Evolutionary conservation across 2,329 filamentous ascomycete genomes (phyloP).

Genomic region (Diaporthe humulicola): DNA sequence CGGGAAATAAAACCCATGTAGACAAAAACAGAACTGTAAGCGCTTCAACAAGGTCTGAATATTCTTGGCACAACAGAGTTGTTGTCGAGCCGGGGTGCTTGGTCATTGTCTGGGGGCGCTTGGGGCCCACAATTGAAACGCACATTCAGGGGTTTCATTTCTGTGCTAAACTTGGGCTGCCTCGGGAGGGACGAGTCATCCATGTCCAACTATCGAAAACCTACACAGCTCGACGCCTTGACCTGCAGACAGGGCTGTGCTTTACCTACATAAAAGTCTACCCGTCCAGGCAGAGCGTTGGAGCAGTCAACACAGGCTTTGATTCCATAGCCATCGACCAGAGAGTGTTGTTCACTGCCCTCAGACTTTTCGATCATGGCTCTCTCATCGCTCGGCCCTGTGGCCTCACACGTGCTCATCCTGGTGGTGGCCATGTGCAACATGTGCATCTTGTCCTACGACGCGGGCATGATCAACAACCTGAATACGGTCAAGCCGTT

Average conservation of each 20-base stretch:
- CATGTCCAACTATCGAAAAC: not conserved
- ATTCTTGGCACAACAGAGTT: not conserved
- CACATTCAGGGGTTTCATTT: constrained; percentile 16
- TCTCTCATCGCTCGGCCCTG: not conserved
- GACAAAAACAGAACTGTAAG: too few species aligned
- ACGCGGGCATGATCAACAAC: constrained; percentile 14
- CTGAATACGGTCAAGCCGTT: constrained; percentile 13
- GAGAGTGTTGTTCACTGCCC: not conserved
- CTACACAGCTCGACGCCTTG: not conserved
- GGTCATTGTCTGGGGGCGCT: not conserved
- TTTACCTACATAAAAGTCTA: constrained; percentile 4
- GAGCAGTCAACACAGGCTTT: not conserved
- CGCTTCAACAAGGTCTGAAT: not conserved
- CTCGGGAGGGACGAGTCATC: constrained; percentile 7
- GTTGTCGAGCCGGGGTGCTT: not conserved
- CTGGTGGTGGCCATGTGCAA: constrained; percentile 20
- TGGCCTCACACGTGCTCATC: constrained; percentile 1
- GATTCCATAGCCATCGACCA: not conserved
- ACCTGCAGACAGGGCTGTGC: not conserved
- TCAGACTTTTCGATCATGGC: not conserved
- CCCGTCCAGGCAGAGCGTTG: not conserved
- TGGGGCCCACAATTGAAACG: not conserved
- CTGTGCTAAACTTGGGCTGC: constrained; percentile 6
- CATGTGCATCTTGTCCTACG: constrained; percentile 13
- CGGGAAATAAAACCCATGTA: not conserved